Conservation (phyloP, 352 stramenopile species). For the Phytophthora pisi region DNA sequence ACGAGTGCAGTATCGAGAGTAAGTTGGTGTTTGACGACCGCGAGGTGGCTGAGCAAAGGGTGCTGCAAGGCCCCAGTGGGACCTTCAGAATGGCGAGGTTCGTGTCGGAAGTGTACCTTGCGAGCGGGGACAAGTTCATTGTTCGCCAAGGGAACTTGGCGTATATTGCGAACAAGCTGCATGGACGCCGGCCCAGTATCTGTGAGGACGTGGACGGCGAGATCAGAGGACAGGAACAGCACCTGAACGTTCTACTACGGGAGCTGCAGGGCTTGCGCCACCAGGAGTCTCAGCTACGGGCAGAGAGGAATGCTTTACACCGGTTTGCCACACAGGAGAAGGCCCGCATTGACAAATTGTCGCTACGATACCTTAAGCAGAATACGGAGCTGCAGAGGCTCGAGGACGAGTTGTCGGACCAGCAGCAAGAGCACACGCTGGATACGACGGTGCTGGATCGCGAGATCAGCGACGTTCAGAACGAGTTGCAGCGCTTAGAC, state of each 20-base stretch:
- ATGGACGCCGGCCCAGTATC: slow-evolving; percentile 60
- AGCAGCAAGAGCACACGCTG: slow-evolving; percentile 56
- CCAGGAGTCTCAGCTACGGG: slow-evolving; percentile 45
- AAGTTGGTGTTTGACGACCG: slow-evolving; percentile 68
- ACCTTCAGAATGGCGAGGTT: slow-evolving; percentile 58
- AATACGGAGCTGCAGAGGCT: slow-evolving; percentile 53
- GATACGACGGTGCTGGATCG: slow-evolving; percentile 73
- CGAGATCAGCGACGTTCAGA: slow-evolving; percentile 48
- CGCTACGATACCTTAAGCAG: slow-evolving; percentile 48
- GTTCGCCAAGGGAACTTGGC: slow-evolving; percentile 69
- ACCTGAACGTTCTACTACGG: slow-evolving; percentile 42
- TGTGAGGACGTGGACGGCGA: slow-evolving; percentile 63
- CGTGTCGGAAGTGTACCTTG: slow-evolving; percentile 68
- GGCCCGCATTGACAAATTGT: slow-evolving; percentile 51
- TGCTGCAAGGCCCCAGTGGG: slow-evolving; percentile 53
- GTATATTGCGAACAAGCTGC: slow-evolving; percentile 75
- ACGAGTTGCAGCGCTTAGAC: slow-evolving; percentile 35
- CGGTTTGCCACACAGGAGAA: slow-evolving; percentile 38
- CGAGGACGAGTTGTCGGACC: slow-evolving; percentile 62
- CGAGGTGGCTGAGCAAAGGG: slow-evolving; percentile 46
- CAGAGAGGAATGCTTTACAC: slow-evolving; percentile 39
- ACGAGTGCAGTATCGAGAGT: slow-evolving; percentile 70
- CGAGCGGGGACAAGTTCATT: slow-evolving; percentile 72
- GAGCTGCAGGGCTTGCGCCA: slow-evolving; percentile 46
- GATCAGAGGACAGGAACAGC: slow-evolving; percentile 53